A percentile compares a stretch with the other conserved stretches of the same genome.
These are phyloP conservation scores for Odonthalia washingtoniensis DNA, from an alignment of 31 red algal species.

Conservation along the genomic window DNA sequence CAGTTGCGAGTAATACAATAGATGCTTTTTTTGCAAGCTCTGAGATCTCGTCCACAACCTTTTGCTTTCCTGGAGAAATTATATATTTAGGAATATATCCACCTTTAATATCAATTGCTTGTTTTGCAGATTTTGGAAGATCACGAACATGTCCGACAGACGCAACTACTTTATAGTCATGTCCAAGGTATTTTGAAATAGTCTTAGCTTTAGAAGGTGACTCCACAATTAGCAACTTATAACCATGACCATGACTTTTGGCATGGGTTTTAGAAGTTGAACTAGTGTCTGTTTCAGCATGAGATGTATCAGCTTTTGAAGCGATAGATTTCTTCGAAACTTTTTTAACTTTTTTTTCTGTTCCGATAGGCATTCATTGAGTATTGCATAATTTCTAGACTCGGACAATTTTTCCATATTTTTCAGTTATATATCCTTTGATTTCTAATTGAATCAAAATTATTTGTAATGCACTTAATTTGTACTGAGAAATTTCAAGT, in stretches of 20 bases:
- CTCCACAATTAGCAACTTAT: slow-evolving; percentile 60
- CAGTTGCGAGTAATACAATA: slow-evolving; percentile 48
- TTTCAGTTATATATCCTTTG: too few relatives aligned
- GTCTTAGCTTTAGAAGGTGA: slow-evolving; percentile 67
- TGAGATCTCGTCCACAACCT: slow-evolving; percentile 53
- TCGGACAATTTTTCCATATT: too few relatives aligned
- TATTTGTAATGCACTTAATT: too few relatives aligned
- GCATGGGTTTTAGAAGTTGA: not conserved
- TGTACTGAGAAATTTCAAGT: too few relatives aligned
- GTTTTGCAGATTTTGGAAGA: slow-evolving; percentile 36
- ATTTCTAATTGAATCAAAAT: too few relatives aligned
- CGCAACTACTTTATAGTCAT: slow-evolving; percentile 45
- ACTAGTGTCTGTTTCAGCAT: too few relatives aligned
- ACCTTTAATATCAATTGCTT: slow-evolving; percentile 54
- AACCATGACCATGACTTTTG: slow-evolving; percentile 4
- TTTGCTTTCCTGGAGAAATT: slow-evolving; percentile 50
- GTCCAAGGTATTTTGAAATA: slow-evolving; percentile 53
- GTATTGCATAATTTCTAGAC: too few relatives aligned
- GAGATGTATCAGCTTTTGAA: too few relatives aligned
- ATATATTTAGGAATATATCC: slow-evolving; percentile 55
- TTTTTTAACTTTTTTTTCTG: too few relatives aligned
- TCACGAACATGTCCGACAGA: slow-evolving; percentile 56
- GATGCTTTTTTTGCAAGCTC: slow-evolving; percentile 35
- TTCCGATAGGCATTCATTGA: too few relatives aligned
- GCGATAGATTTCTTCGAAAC: too few relatives aligned